These are phyloP conservation scores for Vaccinium corymbosum DNA, from an alignment of 148 eudicot species.

Conservation along the genomic window DNA sequence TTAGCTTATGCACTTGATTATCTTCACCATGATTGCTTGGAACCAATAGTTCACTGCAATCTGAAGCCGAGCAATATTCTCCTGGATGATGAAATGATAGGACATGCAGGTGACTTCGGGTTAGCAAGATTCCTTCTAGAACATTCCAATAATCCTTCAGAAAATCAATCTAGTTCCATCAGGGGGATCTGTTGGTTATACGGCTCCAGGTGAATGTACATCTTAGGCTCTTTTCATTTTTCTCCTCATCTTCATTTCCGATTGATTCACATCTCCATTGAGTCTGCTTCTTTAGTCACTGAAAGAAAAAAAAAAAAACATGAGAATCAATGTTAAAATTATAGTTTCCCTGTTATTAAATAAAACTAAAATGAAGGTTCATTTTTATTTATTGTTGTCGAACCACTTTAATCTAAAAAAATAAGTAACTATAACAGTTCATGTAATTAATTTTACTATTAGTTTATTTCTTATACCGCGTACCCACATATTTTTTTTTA, in stretches of 20 bases:
- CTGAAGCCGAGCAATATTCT: too few species aligned
- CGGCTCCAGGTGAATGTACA: too few species aligned
- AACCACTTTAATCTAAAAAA: too few species aligned
- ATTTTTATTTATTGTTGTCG: too few species aligned
- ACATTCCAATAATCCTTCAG: neutral
- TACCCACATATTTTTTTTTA: neutral
- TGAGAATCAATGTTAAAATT: neutral
- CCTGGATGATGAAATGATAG: neutral
- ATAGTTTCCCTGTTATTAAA: too few species aligned
- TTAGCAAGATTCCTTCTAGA: neutral
- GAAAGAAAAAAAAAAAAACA: neutral
- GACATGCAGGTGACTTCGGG: neutral
- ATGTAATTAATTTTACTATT: neutral
- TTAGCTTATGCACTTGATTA: neutral
- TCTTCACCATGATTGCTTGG: neutral
- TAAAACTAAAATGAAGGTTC: too few species aligned
- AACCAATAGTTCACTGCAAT: neutral
- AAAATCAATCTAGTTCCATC: too few species aligned
- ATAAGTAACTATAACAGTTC: too few species aligned
- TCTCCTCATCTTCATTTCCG: too few species aligned
- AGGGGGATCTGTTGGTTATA: too few species aligned
- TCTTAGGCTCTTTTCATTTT: too few species aligned
- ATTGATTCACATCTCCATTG: neutral
- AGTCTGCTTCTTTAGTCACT: neutral
- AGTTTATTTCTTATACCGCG: neutral